Conservation (phyloP, 495 filamentous ascomycete genomes). For the Podospora fimiseda region DNA sequence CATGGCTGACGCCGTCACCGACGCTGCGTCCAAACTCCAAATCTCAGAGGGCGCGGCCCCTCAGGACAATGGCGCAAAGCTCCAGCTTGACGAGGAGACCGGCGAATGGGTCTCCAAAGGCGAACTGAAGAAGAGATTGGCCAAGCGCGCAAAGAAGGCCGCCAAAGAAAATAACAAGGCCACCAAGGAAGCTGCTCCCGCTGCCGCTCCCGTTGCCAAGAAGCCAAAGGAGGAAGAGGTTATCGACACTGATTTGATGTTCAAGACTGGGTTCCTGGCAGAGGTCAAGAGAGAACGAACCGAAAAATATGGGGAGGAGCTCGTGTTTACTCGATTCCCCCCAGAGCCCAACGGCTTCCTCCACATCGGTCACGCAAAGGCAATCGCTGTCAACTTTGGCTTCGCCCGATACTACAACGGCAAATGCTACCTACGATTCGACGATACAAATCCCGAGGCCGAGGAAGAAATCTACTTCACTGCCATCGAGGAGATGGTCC, state of each 20-base stretch:
- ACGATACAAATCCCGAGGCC: slow-evolving; percentile 80
- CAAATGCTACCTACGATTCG: slow-evolving; percentile 58
- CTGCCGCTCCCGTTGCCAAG: slow-evolving; percentile 31
- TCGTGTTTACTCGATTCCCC: slow-evolving; percentile 76
- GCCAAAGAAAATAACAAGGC: slow-evolving; percentile 42
- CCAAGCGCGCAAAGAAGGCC: slow-evolving; percentile 59
- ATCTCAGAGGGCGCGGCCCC: slow-evolving; percentile 46
- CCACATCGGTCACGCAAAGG: slow-evolving; percentile 82
- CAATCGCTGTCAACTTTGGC: slow-evolving; percentile 96
- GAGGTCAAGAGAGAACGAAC: slow-evolving; percentile 75
- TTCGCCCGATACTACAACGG: slow-evolving; percentile 85
- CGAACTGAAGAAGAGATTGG: slow-evolving; percentile 58
- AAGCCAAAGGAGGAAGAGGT: slow-evolving; percentile 42
- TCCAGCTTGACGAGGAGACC: slow-evolving; percentile 58
- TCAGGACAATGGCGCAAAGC: slow-evolving; percentile 44
- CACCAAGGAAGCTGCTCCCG: slow-evolving; percentile 5
- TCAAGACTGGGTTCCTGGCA: slow-evolving; percentile 77
- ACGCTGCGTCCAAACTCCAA: slow-evolving; percentile 51
- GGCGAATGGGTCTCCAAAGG: slow-evolving; percentile 61
- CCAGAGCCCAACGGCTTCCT: slow-evolving; percentile 83
- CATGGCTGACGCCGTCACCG: slow-evolving; percentile 53
- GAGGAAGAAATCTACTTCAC: slow-evolving; percentile 75
- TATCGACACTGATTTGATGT: slow-evolving; percentile 65
- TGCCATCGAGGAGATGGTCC: slow-evolving; percentile 70
- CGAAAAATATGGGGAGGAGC: slow-evolving; percentile 30